These are phyloP conservation scores for Scheffersomyces cryptocercus DNA, from an alignment of 1,139 yeast genomes.

Conservation along the genomic window DNA sequence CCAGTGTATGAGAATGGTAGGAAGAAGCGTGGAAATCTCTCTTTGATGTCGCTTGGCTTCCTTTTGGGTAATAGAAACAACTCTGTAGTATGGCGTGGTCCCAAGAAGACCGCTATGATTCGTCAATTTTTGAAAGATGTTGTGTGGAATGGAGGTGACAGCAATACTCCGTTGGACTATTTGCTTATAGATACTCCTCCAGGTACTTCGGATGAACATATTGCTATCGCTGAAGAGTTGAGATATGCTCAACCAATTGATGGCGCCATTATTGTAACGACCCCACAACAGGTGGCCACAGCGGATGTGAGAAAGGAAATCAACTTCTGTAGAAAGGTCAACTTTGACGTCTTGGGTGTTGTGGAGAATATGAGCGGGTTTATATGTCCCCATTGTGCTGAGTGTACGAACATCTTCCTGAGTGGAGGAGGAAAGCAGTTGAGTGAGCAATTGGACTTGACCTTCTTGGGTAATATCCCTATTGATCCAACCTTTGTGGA, in stretches of 20 bases:
- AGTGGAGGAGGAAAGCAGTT: conserved; percentile 88
- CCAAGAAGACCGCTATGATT: conserved; percentile 97
- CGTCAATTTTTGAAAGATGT: conserved; percentile 90
- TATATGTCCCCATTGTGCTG: conserved; percentile 76
- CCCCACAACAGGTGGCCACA: conserved; percentile 57
- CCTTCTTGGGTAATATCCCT: conserved; percentile 84
- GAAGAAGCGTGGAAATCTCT: conserved; percentile 37
- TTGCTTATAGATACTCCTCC: conserved; percentile 96
- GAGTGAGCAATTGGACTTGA: conserved; percentile 59
- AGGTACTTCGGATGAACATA: conserved; percentile 97
- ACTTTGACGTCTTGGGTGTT: conserved; percentile 43
- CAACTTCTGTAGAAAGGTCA: conserved; percentile 48
- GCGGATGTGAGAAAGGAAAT: conserved; percentile 54
- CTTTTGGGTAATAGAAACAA: conserved; percentile 79
- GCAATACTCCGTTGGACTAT: conserved; percentile 60
- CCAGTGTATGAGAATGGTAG: conserved; percentile 29
- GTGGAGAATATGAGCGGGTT: conserved; percentile 53
- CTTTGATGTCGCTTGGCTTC: conserved; percentile 91
- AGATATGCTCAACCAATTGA: conserved; percentile 51
- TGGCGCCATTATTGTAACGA: conserved; percentile 51
- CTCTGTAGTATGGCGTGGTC: conserved; percentile 98
- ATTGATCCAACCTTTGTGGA: conserved; percentile 91
- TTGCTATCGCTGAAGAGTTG: conserved; percentile 91
- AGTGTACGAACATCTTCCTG: conserved; percentile 87
- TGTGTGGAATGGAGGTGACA: conserved; percentile 68